Evolutionary conservation across 2,329 filamentous ascomycete species (phyloP).

Genomic region (Xylaria sp.): DNA sequence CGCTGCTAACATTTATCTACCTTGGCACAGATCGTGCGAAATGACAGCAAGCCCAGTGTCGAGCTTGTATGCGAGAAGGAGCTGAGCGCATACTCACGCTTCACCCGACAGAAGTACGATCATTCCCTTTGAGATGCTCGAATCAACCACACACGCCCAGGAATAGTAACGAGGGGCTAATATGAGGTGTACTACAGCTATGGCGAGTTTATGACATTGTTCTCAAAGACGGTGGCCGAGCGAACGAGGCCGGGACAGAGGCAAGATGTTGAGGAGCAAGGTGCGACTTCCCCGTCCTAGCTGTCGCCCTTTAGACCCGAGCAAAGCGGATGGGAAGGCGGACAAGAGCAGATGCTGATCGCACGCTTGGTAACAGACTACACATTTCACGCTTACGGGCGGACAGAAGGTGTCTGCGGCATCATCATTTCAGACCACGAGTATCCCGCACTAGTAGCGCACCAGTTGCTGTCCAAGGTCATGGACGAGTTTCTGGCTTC

Average conservation of each 20-base stretch:
- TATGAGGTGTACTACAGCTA: conserved; percentile 49
- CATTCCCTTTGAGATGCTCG: neutral
- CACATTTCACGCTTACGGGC: conserved; percentile 81
- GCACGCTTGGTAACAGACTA: conserved; percentile 60
- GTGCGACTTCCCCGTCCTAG: conserved; percentile 53
- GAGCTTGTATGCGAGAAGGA: conserved; percentile 83
- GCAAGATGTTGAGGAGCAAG: conserved; percentile 86
- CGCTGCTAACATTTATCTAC: conserved; percentile 32
- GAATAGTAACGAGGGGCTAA: conserved; percentile 33
- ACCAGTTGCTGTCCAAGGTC: conserved; percentile 86
- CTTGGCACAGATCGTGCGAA: conserved; percentile 76
- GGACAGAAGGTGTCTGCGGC: conserved; percentile 77
- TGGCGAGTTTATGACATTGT: conserved; percentile 81
- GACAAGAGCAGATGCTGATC: conserved; percentile 28
- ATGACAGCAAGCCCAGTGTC: conserved; percentile 77
- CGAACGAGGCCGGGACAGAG: conserved; percentile 82
- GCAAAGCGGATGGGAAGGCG: conserved; percentile 16
- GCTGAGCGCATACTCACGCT: conserved; percentile 80
- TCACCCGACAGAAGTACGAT: conserved; percentile 75
- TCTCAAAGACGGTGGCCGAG: conserved; percentile 88
- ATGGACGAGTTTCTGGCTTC: conserved; percentile 86
- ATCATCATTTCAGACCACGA: conserved; percentile 81
- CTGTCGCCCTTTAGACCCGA: neutral
- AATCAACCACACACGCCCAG: conserved; percentile 6
- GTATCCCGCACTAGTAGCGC: conserved; percentile 82